Evolutionary conservation across 345 rosid species (phyloP).

Genomic region (Brassica cretica): DNA sequence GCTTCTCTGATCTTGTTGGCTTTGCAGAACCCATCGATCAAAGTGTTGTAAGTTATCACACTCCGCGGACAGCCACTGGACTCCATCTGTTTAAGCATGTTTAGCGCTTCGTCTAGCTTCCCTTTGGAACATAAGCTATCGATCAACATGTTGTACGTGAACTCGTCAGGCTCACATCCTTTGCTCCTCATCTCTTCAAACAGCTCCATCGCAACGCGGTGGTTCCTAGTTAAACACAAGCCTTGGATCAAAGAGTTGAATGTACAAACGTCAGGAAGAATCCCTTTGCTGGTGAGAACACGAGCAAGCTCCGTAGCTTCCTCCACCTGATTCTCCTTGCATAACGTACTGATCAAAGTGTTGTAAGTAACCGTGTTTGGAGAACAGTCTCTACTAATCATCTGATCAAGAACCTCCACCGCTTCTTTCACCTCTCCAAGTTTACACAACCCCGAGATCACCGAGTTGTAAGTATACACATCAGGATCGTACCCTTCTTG

Average conservation of each 20-base stretch:
- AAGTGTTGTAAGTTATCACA: conserved; percentile 77
- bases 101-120: conserved; percentile 63
- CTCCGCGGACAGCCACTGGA: conserved; percentile 69
- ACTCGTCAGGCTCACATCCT: conserved; percentile 80
- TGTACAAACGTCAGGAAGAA: conserved; percentile 54
- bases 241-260: conserved; percentile 91
- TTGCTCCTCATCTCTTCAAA: conserved; percentile 79
- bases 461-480: conserved; percentile 70
- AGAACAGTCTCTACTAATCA: conserved; percentile 78
- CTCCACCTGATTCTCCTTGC: conserved; percentile 80
- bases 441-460: conserved; percentile 85
- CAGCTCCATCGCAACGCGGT: conserved; percentile 60
- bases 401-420: conserved; percentile 69
- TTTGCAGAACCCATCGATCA: conserved; percentile 89
- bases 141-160: conserved; percentile 77
- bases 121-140: conserved; percentile 72
- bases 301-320: conserved; percentile 72
- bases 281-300: conserved; percentile 70
- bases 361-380: conserved; percentile 89
- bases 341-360: conserved; percentile 78
- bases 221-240: conserved; percentile 61
- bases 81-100: conserved; percentile 82
- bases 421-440: conserved; percentile 79
- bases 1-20: conserved; percentile 71
- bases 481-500: conserved; percentile 84